A percentile compares a stretch with the other conserved stretches of the same genome.
Evolutionary conservation across 2,329 filamentous ascomycete species (phyloP).

Genomic region (Epichloe uncinata): DNA sequence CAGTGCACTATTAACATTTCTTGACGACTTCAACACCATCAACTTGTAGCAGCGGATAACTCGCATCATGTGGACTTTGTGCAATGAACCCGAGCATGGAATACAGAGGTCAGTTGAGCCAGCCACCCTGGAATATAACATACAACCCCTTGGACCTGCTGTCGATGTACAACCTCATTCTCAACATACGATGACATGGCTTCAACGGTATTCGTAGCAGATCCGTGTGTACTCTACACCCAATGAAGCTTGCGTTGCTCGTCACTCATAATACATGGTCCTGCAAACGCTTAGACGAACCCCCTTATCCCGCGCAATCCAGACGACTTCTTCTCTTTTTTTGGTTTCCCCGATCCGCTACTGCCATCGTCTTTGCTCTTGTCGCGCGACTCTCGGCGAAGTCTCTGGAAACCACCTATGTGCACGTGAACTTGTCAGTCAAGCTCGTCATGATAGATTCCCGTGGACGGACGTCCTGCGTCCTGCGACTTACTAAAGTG

Average conservation of each 20-base stretch:
- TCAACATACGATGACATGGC: no score
- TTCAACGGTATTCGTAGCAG: no score
- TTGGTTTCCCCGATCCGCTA: conserved; percentile 13
- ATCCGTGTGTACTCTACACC: no score
- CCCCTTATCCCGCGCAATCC: conserved; percentile 28
- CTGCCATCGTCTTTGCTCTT: conserved; percentile 30
- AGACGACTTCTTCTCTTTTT: conserved; percentile 25
- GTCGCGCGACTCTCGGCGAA: conserved; percentile 35
- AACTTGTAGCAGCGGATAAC: no score
- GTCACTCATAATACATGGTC: conserved; percentile 2
- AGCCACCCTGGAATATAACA: no score
- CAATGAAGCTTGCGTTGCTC: background rate
- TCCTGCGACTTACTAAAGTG: conserved; percentile 27
- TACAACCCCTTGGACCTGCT: no score
- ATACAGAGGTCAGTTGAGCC: no score
- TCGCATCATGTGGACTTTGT: no score
- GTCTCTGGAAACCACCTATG: conserved; percentile 33
- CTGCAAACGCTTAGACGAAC: conserved; percentile 15
- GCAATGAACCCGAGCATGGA: no score
- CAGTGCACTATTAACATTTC: no score
- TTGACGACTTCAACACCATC: no score
- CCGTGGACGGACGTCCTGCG: conserved; percentile 1
- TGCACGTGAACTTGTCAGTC: conserved; percentile 7
- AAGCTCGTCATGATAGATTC: conserved; percentile 2
- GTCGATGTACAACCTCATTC: no score